phyloP scores from a whole-genome alignment of 306 rosid species.

The Coriaria nepalensis region DNA sequence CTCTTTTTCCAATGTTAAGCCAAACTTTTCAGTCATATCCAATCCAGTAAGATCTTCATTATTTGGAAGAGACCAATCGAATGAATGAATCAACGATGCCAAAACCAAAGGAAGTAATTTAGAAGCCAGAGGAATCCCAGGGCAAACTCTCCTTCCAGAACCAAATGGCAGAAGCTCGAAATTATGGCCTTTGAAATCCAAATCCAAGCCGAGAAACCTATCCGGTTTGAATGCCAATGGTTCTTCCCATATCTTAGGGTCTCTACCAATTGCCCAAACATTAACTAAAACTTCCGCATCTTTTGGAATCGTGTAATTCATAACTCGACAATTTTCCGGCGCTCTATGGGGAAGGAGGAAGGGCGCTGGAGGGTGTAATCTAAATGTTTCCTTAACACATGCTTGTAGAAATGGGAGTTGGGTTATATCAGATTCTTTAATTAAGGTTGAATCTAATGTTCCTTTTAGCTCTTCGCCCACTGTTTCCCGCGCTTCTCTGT shows the following conservation, averaged over 20 bases:
- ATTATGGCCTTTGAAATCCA: slow-evolving; percentile 20
- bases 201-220: slow-evolving; percentile 14
- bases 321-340: not conserved
- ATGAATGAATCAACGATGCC: slow-evolving; percentile 9
- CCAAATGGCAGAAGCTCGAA: slow-evolving; percentile 30
- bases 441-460: not conserved
- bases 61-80: slow-evolving; percentile 21
- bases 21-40: slow-evolving; percentile 9
- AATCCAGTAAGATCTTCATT: slow-evolving; percentile 6
- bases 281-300: slow-evolving; percentile 18
- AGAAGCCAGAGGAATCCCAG: slow-evolving; percentile 20
- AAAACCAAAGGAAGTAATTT: slow-evolving; percentile 6
- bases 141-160: slow-evolving; percentile 28
- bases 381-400: slow-evolving; percentile 21
- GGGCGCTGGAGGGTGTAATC: slow-evolving; percentile 27
- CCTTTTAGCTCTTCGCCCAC: slow-evolving; percentile 8
- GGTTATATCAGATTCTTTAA: slow-evolving; percentile 14
- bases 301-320: slow-evolving; percentile 17
- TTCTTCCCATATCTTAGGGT: slow-evolving; percentile 17
- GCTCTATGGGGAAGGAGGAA: slow-evolving; percentile 14
- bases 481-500: slow-evolving; percentile 7
- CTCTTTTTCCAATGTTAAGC: slow-evolving; percentile 5
- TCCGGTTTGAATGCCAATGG: slow-evolving; percentile 20
- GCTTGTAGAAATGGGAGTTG: slow-evolving; percentile 19
- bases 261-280: slow-evolving; percentile 32